Percentiles rank a stretch among this genome's conserved stretches.
phyloP scores from a whole-genome alignment of 1,284 basidiomycete genomes.

The Microbotryum silenes-acaulis region DNA sequence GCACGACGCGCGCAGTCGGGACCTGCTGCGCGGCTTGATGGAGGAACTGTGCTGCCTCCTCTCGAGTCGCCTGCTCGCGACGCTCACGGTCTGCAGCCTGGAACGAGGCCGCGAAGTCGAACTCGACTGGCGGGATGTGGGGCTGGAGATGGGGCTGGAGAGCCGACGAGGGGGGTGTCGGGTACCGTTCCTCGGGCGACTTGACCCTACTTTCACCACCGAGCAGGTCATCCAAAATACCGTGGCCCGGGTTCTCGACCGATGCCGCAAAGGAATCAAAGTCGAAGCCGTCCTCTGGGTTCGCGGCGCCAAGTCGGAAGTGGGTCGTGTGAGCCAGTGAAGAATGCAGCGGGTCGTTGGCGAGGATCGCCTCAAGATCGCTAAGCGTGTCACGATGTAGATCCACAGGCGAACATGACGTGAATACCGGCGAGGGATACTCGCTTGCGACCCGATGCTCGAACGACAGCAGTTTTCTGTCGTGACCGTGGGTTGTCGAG shows the following conservation, averaged over 20 bases:
- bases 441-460: conserved; percentile 2
- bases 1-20: no score
- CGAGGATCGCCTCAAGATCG: conserved; percentile 26
- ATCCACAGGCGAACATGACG: conserved; percentile 17
- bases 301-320: background rate
- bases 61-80: no score
- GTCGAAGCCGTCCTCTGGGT: conserved; percentile 13
- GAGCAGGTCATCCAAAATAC: conserved; percentile 20
- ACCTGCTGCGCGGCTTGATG: conserved; percentile 14
- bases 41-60: no score
- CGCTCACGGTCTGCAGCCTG: background rate
- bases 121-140: background rate
- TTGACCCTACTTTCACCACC: background rate
- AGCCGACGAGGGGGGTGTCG: conserved; percentile 15
- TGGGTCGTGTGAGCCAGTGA: conserved; percentile 3
- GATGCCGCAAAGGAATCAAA: conserved; percentile 26
- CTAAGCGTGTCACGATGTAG: conserved; percentile 17
- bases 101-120: conserved; percentile 6
- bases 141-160: background rate
- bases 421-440: conserved; percentile 27
- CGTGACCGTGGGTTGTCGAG: background rate
- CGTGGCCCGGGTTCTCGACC: conserved; percentile 13
- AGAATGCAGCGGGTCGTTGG: conserved; percentile 26
- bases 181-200: conserved; percentile 12
- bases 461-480: no score